Evolutionary conservation across 352 stramenopile species (phyloP), one percentile per base, ranked within the genome.

Genomic region (Phytophthora palmivora): DNA sequence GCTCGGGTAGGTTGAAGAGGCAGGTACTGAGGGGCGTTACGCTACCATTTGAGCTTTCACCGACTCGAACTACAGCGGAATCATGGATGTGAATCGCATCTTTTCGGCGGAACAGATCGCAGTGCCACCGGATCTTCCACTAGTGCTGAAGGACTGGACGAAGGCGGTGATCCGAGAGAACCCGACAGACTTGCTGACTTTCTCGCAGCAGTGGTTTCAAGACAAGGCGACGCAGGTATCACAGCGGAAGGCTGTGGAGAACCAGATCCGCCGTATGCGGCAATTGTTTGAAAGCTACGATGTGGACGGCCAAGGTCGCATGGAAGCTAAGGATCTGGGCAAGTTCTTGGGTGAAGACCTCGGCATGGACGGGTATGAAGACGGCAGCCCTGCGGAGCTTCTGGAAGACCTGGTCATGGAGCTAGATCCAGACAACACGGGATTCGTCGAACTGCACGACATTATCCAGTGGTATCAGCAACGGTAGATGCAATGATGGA

Each of bases 31-130:
- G 12, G 46, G 65, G 65, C 53, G 51, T 69, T 73, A 63, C 43
- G 18, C 15, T 50, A 30, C 19, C 46, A 58, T 49, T 61, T 24
- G 15, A 58, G 52, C 12, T 48, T 54, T 41, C 15, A 28, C 9
- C 32, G 37, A 6, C 3, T n/a, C 28, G 19, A 32, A 30, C 9
- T 6, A 28, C 6, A 49, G 6, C 16, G 15, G 38, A 34, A 46
- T 34, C 8, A 97, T 97, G 91, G 89, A 97, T 57, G 87, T 95
- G 70, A 97, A 96, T 61, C 85, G 91, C 46, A 97, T 98, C 44
- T 98, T 97, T 63, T 93, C 79, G 41, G 91, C 91, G 8, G 91
- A 98, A 72, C 92, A 98, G 64, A 97, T 97, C 61, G 87, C 81
- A 0, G 89, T 97, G 67, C 84, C 88, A 8, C 78, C 88, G 0